Percentiles rank a stretch among this genome's conserved stretches.
Conservation (phyloP, 2,329 filamentous ascomycete species). For the Talaromyces sp. region DNA sequence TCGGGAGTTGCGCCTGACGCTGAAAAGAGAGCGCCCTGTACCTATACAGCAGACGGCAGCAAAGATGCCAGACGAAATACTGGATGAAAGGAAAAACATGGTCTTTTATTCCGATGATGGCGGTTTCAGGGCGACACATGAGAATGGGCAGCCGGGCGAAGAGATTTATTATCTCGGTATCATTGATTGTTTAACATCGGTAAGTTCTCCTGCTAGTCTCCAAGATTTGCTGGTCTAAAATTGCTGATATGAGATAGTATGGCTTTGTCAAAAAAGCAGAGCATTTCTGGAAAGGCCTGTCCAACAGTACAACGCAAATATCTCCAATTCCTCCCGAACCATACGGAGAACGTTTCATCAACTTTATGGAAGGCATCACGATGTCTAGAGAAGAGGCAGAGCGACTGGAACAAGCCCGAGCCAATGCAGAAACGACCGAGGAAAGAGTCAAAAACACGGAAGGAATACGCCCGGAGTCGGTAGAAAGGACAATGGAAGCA, state of each 20-base stretch:
- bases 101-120: constrained; percentile 94
- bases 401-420: constrained; percentile 40
- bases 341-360: constrained; percentile 90
- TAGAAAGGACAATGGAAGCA: constrained; percentile 54
- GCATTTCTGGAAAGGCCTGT: constrained; percentile 94
- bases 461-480: constrained; percentile 36
- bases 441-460: constrained; percentile 27
- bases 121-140: constrained; percentile 87
- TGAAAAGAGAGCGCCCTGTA: constrained; percentile 89
- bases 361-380: constrained; percentile 86
- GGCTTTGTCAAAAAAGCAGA: constrained; percentile 91
- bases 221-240: constrained; percentile 5
- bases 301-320: constrained; percentile 78
- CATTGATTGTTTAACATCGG: constrained; percentile 95
- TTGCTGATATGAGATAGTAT: constrained; percentile 58
- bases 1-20: constrained; percentile 83
- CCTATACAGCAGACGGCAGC: constrained; percentile 79
- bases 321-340: constrained; percentile 85
- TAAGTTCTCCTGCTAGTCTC: constrained; percentile 53
- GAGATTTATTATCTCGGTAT: constrained; percentile 98
- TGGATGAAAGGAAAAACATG: constrained; percentile 70
- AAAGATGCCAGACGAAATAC: constrained; percentile 86
- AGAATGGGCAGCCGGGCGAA: constrained; percentile 77
- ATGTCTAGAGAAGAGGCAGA: constrained; percentile 83
- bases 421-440: constrained; percentile 27